Evolutionary conservation across 2,329 filamentous ascomycete species (phyloP).

Genomic region (Microascus cirrosus): DNA sequence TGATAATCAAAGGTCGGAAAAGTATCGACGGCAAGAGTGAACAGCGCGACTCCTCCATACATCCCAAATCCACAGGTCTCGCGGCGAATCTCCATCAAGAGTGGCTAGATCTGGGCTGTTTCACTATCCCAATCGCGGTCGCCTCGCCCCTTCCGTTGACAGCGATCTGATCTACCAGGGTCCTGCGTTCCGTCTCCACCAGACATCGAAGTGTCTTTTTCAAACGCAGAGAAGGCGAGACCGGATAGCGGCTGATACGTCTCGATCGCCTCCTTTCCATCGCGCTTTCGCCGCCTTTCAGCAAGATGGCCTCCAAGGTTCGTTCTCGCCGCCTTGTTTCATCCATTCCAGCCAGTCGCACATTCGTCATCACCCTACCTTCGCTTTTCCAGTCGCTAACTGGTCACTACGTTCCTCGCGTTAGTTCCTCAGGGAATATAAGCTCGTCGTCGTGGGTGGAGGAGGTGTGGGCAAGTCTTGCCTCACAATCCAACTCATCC

Average conservation of each 20-base stretch:
- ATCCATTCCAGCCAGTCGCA: neutral
- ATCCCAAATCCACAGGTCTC: neutral
- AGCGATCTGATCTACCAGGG: neutral
- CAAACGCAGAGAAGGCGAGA: neutral
- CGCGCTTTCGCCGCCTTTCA: neutral
- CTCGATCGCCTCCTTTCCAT: neutral
- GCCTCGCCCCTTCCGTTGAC: neutral
- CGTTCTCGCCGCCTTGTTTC: neutral
- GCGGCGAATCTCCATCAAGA: neutral
- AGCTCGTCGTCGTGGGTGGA: slow-evolving; percentile 92
- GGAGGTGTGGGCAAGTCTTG: slow-evolving; percentile 99
- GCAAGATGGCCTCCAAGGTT: slow-evolving; percentile 4
- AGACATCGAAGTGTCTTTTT: slow-evolving; percentile 1
- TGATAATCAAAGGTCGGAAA: neutral
- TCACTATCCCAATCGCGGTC: neutral
- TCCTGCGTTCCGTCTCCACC: neutral
- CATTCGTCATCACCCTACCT: neutral
- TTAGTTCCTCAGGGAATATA: slow-evolving; percentile 83
- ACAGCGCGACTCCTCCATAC: neutral
- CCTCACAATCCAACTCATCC: slow-evolving; percentile 91
- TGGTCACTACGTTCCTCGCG: neutral
- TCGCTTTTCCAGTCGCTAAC: slow-evolving; percentile 1
- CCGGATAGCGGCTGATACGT: neutral
- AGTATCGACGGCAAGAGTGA: neutral
- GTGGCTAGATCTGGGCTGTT: neutral